Base-by-base conservation (phyloP, 192 early-diverging fungal species). In the Linnemannia hyalina region DNA sequence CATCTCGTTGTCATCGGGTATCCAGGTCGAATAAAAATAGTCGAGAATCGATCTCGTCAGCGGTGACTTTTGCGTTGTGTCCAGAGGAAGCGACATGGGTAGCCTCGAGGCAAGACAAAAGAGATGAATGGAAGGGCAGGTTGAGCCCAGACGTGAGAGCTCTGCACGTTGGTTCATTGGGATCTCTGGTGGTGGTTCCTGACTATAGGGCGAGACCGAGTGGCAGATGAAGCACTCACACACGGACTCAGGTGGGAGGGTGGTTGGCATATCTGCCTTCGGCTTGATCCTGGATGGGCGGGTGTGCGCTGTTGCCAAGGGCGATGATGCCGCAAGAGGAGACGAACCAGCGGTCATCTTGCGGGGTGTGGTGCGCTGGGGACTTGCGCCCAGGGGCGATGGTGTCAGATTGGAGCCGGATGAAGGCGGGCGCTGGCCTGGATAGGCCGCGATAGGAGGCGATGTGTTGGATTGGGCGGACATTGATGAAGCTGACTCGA, bases 171-270 rank as follows among this genome's bases (percentile, higher is more conserved):
- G 78, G 38, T 85, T 75, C 11, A 72, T 60, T 35, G 78, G 78
- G 23, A 85, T 85, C 70, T 80, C 83, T 40, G 78, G 83, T 0
- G 83, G 74, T 6, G 83, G 57, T n/a, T 80, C 69, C 23, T 77
- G 78, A 40, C 78, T 85, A 40, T 85, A 85, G 18, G 83, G 83
- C 3, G 83, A 85, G 15, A 68, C 78, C 9, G 83, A 76, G 22
- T 85, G 83, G 38, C 83, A 85, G 35, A 85, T 80, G 35, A 85
- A 85, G 47, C 83, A 85, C 49, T 85, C 83, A 38, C 83, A 85
- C 0, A 85, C 83, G 0, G 83, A 85, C 23, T 85, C 83, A 38
- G 78, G 78, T 6, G 83, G 83, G 4, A 85, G 70, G 36, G 83
- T 80, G 11, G 78, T 85, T 18, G 83, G 83, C 83, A 85, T 85